Evolutionary conservation across 768 basidiomycete genomes (phyloP).

Genomic region (Collybia sp.): DNA sequence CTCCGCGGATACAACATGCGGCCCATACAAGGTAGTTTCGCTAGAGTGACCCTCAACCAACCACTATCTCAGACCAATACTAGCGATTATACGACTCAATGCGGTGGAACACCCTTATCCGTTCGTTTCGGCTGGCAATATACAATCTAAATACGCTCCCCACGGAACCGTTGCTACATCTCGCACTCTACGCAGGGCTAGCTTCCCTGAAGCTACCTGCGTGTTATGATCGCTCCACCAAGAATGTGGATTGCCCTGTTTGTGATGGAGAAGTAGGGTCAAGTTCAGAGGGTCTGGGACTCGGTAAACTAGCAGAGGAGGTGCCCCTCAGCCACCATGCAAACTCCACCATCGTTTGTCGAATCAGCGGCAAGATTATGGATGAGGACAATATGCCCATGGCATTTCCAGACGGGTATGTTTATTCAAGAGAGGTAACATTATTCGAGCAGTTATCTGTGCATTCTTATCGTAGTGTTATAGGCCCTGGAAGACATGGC

Average conservation of each 20-base stretch:
- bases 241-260: slow-evolving; percentile 87
- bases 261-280: slow-evolving; percentile 59
- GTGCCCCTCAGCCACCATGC: slow-evolving; percentile 93
- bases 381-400: slow-evolving; percentile 91
- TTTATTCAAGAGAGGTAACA: slow-evolving; percentile 86
- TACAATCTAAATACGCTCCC: slow-evolving; percentile 87
- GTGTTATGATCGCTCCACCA: slow-evolving; percentile 60
- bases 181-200: slow-evolving; percentile 88
- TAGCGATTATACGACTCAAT: slow-evolving; percentile 80
- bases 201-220: slow-evolving; percentile 86
- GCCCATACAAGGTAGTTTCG: slow-evolving; percentile 68
- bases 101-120: slow-evolving; percentile 73
- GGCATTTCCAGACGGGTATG: slow-evolving; percentile 86
- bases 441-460: slow-evolving; percentile 1
- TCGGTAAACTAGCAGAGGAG: slow-evolving; percentile 74
- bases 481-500: slow-evolving; percentile 90
- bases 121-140: slow-evolving; percentile 80
- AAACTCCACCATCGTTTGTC: slow-evolving; percentile 93
- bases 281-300: slow-evolving; percentile 36
- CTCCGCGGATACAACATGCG: slow-evolving; percentile 62
- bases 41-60: neutral
- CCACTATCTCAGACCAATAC: slow-evolving; percentile 2
- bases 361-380: slow-evolving; percentile 90
- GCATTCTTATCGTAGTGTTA: slow-evolving; percentile 6
- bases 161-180: slow-evolving; percentile 79